Conservation (phyloP, 768 basidiomycete species). For the Baorangia bicolor region DNA sequence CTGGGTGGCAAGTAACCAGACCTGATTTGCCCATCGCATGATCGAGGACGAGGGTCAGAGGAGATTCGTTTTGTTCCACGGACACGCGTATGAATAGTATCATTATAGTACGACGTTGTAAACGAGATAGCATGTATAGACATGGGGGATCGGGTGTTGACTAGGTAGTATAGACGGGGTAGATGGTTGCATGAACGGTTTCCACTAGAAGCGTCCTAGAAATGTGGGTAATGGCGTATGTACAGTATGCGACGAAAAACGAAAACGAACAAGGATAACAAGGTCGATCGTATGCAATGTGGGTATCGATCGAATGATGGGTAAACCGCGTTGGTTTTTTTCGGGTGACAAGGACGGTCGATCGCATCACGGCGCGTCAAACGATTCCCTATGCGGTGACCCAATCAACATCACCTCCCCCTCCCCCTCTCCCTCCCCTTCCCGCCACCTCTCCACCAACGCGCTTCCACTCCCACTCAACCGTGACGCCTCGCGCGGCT, state of each 20-base stretch:
- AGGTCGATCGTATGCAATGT: not conserved
- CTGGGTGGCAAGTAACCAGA: too few relatives aligned
- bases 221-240: not conserved
- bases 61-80: not conserved
- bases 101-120: not conserved
- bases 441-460: slow-evolving; percentile 1
- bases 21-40: not conserved
- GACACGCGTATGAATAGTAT: not conserved
- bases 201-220: not conserved
- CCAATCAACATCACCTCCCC: slow-evolving; percentile 24
- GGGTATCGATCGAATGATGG: not conserved
- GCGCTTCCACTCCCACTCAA: not conserved
- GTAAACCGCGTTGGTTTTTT: not conserved
- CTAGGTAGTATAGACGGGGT: not conserved
- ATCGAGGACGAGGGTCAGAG: not conserved
- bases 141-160: too few relatives aligned
- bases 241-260: not conserved
- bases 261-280: not conserved
- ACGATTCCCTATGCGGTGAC: slow-evolving; percentile 1
- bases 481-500: slow-evolving; percentile 1
- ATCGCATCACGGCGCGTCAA: slow-evolving; percentile 4
- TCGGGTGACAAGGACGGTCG: not conserved
- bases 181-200: not conserved
- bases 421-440: not conserved
- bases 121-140: not conserved